Evolutionary conservation across 345 rosid genomes (phyloP).

Genomic region (Anacardium occidentale): DNA sequence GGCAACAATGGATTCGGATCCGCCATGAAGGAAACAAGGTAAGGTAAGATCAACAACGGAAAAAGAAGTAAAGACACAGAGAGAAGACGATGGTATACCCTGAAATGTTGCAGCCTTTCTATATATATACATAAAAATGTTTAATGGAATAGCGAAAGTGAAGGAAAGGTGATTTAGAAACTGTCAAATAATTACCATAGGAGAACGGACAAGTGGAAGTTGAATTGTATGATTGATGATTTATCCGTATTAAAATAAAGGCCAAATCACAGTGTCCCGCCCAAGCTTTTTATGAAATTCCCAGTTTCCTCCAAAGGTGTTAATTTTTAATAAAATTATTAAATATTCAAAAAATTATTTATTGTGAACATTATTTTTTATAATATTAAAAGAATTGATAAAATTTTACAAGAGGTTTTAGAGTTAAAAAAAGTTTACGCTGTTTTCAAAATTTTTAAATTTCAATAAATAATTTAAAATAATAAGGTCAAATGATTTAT

Average conservation of each 20-base stretch:
- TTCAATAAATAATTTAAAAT: no score
- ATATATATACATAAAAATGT: not conserved
- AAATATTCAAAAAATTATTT: no score
- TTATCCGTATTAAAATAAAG: not conserved
- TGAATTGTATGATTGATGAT: not conserved
- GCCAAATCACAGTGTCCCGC: no score
- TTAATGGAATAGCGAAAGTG: not conserved
- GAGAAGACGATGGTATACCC: not conserved
- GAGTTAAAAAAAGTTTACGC: no score
- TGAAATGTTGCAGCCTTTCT: not conserved
- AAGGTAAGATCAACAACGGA: not conserved
- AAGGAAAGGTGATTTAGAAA: not conserved
- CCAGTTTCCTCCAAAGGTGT: no score
- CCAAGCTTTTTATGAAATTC: no score
- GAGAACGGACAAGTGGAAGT: conserved; percentile 7
- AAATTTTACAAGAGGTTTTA: no score
- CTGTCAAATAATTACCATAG: not conserved
- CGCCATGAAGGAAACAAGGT: conserved; percentile 19
- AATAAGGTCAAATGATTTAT: no score
- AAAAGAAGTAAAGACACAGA: not conserved
- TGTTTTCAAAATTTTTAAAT: no score
- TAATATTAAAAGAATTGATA: no score
- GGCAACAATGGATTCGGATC: conserved; percentile 23
- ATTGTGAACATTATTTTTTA: no score
- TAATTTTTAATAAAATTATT: no score